Percentiles rank a stretch among this genome's conserved stretches.
Conservation (phyloP, 768 basidiomycete species). For the Tylopilus vinaceipallidus region DNA sequence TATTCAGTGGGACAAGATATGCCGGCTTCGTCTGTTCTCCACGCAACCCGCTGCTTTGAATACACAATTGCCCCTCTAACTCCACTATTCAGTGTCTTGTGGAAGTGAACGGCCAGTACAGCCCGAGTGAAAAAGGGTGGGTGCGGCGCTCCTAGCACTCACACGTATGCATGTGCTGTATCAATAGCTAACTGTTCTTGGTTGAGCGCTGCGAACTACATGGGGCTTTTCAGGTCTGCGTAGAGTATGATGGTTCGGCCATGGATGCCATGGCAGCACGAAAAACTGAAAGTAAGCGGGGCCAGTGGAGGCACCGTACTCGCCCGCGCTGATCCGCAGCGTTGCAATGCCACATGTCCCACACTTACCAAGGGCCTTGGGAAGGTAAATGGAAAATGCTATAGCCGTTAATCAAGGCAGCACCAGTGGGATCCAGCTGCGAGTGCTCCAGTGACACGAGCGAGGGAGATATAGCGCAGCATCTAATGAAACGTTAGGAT, state of each 20-base stretch:
- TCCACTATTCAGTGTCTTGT: slow-evolving; percentile 1
- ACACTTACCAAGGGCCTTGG: not conserved
- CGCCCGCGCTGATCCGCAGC: too few species aligned
- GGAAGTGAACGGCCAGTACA: not conserved
- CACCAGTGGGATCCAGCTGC: not conserved
- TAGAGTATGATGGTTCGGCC: not conserved
- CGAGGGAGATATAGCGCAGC: not conserved
- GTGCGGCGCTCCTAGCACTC: not conserved
- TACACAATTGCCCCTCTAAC: slow-evolving; percentile 19
- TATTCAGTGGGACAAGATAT: not conserved
- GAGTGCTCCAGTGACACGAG: not conserved
- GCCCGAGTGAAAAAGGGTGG: not conserved
- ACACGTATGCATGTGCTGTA: not conserved
- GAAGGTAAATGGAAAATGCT: not conserved
- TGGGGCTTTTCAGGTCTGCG: not conserved
- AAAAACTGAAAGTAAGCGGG: not conserved
- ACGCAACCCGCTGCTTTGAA: not conserved
- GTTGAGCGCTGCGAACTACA: not conserved
- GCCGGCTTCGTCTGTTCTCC: not conserved
- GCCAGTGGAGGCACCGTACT: not conserved
- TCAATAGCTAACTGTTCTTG: not conserved
- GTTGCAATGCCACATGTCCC: not conserved
- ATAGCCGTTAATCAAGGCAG: not conserved
- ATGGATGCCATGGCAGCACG: not conserved
- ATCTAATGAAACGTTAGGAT: too few species aligned